Base-by-base conservation (phyloP, 805 yeast genomes). In the Kregervanrija fluxuum region DNA sequence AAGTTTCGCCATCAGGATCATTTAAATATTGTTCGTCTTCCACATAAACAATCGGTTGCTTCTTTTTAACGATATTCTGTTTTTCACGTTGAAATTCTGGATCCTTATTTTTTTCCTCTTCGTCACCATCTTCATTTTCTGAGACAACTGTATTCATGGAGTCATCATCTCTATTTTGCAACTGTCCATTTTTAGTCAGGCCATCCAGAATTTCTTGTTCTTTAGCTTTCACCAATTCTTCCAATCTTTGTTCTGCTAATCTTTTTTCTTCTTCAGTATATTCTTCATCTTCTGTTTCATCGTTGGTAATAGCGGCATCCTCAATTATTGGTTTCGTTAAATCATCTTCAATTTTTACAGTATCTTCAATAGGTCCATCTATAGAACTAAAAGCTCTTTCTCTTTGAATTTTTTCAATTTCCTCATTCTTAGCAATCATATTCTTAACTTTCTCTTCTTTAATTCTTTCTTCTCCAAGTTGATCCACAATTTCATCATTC, bases 381-480 rank as follows among this genome's bases (percentile, higher is more conserved):
- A 34, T 13, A 9, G 50, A 46, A 40, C 52, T 51, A 35, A 58
- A 54, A 2, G 51, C 61, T 35, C 40, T 48, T 46, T 53, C 54
- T 40, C 61, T 50, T 33, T 68, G 65, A 47, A 64, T 62, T 14
- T 50, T 46, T 50, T 71, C 77, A 42, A 71, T 52, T 45, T 67
- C 62, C 36, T 59, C 61, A 17, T 70, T 70, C 43, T 33, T 35
- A 11, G 38, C 40, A 34, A 46, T 49, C n/a, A 42, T 14, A 6
- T 30, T 30, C 17, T 47, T 49, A 9, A 38, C 41, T 5, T 46
- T 30, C 36, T 43, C 38, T 17, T 46, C 53, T 16, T 63, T 47
- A 14, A 54, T 56, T 54, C 64, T 65, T 50, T 74, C 76, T 45
- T 65, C 53, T 38, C 61, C 67, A 15, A 71, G 58, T 51, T 70